These are phyloP conservation scores for Podospora tetraspora DNA, from an alignment of 495 filamentous ascomycete genomes.

Conservation along the genomic window DNA sequence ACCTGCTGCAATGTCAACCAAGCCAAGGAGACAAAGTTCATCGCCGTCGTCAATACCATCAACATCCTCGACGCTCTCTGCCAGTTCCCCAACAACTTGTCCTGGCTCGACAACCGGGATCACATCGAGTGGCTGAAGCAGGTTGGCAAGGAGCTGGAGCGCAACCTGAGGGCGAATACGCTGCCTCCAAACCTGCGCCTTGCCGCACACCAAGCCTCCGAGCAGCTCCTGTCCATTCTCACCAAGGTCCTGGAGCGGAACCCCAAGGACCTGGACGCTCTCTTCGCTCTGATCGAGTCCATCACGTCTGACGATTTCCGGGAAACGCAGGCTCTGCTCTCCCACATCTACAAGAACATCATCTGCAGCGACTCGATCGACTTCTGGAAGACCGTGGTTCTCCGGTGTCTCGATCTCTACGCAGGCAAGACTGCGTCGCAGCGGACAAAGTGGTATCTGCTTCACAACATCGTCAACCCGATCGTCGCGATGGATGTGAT, in stretches of 20 bases:
- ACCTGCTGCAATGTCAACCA: slow-evolving; percentile 57
- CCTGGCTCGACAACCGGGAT: slow-evolving; percentile 74
- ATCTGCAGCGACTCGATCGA: slow-evolving; percentile 82
- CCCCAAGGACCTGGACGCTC: slow-evolving; percentile 73
- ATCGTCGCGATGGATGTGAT: slow-evolving; percentile 96
- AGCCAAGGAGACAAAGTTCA: slow-evolving; percentile 56
- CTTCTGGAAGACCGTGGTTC: slow-evolving; percentile 77
- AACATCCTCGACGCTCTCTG: slow-evolving; percentile 75
- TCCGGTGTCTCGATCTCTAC: slow-evolving; percentile 85
- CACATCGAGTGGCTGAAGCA: slow-evolving; percentile 63
- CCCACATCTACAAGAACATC: slow-evolving; percentile 79
- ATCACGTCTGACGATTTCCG: slow-evolving; percentile 80
- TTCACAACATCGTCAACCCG: slow-evolving; percentile 89
- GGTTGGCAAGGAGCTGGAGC: slow-evolving; percentile 72
- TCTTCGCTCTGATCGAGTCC: slow-evolving; percentile 80
- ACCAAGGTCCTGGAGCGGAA: slow-evolving; percentile 69
- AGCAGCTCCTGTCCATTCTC: slow-evolving; percentile 83
- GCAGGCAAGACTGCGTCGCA: slow-evolving; percentile 69
- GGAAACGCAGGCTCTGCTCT: slow-evolving; percentile 64
- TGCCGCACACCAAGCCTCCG: slow-evolving; percentile 80
- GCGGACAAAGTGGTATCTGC: slow-evolving; percentile 86
- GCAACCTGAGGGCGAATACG: slow-evolving; percentile 59
- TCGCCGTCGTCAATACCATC: slow-evolving; percentile 80
- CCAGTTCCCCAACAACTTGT: slow-evolving; percentile 50
- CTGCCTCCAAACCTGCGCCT: slow-evolving; percentile 69